Percentiles rank a stretch among this genome's conserved stretches.
Evolutionary conservation across 148 eudicot species (phyloP).

Genomic region (Amaranthus palmeri): DNA sequence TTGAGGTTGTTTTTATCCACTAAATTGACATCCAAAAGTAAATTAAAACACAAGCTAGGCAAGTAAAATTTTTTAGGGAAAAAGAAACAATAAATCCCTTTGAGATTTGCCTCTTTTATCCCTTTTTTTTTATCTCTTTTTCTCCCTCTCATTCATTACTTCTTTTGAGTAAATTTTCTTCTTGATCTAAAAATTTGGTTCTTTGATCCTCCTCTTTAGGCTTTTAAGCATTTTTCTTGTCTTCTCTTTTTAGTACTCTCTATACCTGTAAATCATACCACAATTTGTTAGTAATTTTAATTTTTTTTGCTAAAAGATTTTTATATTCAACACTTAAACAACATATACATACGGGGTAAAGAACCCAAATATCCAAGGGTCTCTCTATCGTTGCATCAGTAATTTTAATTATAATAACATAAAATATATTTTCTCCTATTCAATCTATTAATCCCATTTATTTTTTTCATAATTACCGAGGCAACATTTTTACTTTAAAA

Average conservation of each 20-base stretch:
- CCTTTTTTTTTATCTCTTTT: neutral
- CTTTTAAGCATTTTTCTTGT: neutral
- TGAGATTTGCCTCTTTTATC: constrained; percentile 20
- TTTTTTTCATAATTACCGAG: too few species aligned
- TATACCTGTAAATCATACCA: constrained; percentile 15
- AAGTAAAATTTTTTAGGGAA: constrained; percentile 1
- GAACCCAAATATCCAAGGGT: too few species aligned
- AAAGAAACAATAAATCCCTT: constrained; percentile 17
- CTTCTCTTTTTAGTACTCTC: constrained; percentile 9
- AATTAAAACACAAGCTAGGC: too few species aligned
- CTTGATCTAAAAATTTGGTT: neutral
- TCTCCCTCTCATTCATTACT: neutral
- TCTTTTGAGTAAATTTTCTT: constrained; percentile 5
- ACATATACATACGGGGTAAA: too few species aligned
- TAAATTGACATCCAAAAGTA: constrained; percentile 9
- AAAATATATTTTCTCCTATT: too few species aligned
- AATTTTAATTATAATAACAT: too few species aligned
- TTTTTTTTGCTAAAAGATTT: too few species aligned
- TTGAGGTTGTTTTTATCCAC: constrained; percentile 14
- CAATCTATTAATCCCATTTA: too few species aligned
- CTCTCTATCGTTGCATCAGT: too few species aligned
- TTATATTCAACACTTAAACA: too few species aligned
- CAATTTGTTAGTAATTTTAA: too few species aligned
- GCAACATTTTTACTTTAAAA: too few species aligned
- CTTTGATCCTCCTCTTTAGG: neutral